Evolutionary conservation across 371 early-diverging fungal genomes (phyloP), one percentile per base, ranked within the genome.

Genomic region (Rhizopus sp.): DNA sequence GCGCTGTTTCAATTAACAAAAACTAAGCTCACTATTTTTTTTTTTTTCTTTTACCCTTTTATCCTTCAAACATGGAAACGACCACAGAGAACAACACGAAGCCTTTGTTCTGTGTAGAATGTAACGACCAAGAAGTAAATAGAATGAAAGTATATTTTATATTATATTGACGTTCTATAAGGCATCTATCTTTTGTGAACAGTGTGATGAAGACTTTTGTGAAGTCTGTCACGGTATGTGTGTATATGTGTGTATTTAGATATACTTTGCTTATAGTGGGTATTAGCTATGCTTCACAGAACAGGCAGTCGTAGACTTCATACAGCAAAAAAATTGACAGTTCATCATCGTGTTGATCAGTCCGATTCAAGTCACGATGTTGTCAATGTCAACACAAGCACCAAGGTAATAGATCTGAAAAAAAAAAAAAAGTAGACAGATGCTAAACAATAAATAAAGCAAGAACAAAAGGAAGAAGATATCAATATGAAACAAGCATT

Each of bases 201-300:
- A 89, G 62, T 93, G 94, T 58, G 79, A 77, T 53, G 94, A 93
- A 62, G 87, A 86, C 63, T 97, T 90, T 84, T 97, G 97, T 66
- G 91, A 92, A 69, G 95, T 96, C 33, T 95, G 98, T 70, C 90
- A 83, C 64, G 80, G 78, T 71, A 51, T 57, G 33, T 23, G 23
- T 2, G n/a, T n/a, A n/a, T n/a, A 23, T 23, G 23, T 23, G 2
- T 23, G 23, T 23, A 23, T 23, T 0, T 23, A 23, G 23, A 23
- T 23, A 23, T 15, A 46, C 29, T 44, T 46, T 55, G 45, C 23
- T 35, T 39, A 48, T 12, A 38, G 17, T 31, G 31, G n/a, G 16
- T 42, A 8, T 32, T 44, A 78, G 78, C 69, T 54, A 85, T 79
- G 80, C 63, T 79, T 35, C 80, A 79, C 61, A 74, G 80, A 29